phyloP scores from a whole-genome alignment of 78 protist genomes.

The Dictyostelium intermedium region DNA sequence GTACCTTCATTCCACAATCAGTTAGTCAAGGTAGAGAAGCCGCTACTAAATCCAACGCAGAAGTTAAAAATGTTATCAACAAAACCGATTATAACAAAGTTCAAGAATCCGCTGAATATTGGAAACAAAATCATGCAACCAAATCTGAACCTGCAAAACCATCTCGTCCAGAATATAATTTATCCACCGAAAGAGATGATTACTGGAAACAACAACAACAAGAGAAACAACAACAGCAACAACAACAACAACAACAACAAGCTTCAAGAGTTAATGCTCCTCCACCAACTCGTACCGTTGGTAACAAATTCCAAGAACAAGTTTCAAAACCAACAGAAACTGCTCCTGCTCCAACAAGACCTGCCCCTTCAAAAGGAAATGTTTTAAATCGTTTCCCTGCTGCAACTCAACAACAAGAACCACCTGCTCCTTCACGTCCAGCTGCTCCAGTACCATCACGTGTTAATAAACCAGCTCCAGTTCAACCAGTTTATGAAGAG shows the following conservation, averaged over 20 bases:
- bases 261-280: conserved; percentile 17
- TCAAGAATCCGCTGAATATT: conserved; percentile 52
- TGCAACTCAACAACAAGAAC: background rate
- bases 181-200: conserved; percentile 53
- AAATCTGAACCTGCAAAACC: conserved; percentile 37
- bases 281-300: conserved; percentile 43
- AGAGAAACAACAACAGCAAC: background rate
- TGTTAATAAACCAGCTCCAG: conserved; percentile 5
- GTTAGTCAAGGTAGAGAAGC: conserved; percentile 71
- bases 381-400: conserved; percentile 29
- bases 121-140: conserved; percentile 34
- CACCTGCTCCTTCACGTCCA: conserved; percentile 31
- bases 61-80: conserved; percentile 42
- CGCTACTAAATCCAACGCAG: conserved; percentile 59
- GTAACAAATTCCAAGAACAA: conserved; percentile 44
- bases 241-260: background rate
- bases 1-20: conserved; percentile 43
- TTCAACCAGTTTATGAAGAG: conserved; percentile 21
- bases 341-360: conserved; percentile 35
- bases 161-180: conserved; percentile 49
- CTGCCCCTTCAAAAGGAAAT: conserved; percentile 31
- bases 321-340: background rate
- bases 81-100: conserved; percentile 74
- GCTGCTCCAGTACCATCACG: background rate
- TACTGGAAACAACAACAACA: conserved; percentile 70